phyloP scores from a whole-genome alignment of 2,329 filamentous ascomycete species.

The Penicillium rolfsii region DNA sequence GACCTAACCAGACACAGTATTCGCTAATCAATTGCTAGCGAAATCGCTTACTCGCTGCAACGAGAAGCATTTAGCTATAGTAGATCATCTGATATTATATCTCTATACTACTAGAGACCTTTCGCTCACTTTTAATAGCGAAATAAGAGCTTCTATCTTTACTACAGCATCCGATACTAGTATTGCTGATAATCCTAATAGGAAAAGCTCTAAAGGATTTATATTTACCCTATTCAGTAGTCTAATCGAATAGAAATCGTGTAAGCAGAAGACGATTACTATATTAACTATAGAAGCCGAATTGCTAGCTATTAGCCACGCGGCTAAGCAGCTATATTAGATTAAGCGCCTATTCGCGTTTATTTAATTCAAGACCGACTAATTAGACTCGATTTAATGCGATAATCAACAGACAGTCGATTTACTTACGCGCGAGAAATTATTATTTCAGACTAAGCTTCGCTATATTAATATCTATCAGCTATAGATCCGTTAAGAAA shows the following conservation, averaged over 20 bases:
- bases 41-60: no score
- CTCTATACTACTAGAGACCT: no score
- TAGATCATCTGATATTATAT: no score
- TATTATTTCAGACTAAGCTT: not conserved
- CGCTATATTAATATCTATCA: not conserved
- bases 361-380: not conserved
- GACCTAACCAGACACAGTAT: no score
- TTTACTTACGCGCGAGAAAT: not conserved
- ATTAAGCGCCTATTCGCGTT: not conserved
- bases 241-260: not conserved
- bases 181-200: not conserved
- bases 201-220: not conserved
- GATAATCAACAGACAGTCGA: not conserved
- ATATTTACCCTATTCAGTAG: not conserved
- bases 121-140: no score
- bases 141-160: no score
- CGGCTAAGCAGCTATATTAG: not conserved
- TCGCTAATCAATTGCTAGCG: no score
- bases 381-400: not conserved
- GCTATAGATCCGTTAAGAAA: not conserved
- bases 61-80: no score
- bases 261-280: not conserved
- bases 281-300: not conserved
- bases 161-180: no score
- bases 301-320: not conserved